A percentile compares a stretch with the other conserved stretches of the same genome.
Conservation (phyloP, 2,329 filamentous ascomycete species). For the Aaosphaeria pasadenensis region DNA sequence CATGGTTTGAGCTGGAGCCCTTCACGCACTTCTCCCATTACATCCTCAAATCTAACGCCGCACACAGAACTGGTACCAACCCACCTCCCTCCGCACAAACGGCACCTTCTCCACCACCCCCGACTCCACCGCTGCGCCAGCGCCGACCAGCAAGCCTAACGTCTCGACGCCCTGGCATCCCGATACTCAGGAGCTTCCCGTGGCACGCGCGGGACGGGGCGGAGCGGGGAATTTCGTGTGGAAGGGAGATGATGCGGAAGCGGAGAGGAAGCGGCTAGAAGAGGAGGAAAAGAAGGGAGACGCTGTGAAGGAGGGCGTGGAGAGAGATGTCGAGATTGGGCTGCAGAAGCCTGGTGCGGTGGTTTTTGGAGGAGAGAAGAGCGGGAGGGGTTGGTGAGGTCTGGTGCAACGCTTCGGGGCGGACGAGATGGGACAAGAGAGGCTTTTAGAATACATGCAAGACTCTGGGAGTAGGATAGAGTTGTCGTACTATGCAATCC, state of each 20-base stretch:
- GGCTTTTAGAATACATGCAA: neutral
- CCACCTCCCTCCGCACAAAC: constrained; percentile 35
- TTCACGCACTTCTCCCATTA: too few species aligned
- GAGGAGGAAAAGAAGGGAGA: constrained; percentile 23
- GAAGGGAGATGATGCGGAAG: constrained; percentile 32
- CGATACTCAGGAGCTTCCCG: constrained; percentile 29
- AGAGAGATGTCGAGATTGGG: constrained; percentile 39
- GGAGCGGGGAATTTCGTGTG: constrained; percentile 49
- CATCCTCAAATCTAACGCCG: too few species aligned
- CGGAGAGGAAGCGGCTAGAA: constrained; percentile 15
- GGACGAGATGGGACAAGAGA: neutral
- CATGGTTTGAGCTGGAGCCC: too few species aligned
- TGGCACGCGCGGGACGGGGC: constrained; percentile 39
- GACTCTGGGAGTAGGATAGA: neutral
- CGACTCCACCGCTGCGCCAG: constrained; percentile 27
- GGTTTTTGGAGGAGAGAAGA: constrained; percentile 34
- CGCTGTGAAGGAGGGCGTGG: constrained; percentile 32
- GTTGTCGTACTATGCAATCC: neutral
- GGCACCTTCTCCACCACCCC: constrained; percentile 35
- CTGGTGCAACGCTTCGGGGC: too few species aligned
- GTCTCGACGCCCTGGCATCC: constrained; percentile 35
- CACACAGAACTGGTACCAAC: constrained; percentile 42
- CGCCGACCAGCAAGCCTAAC: constrained; percentile 19
- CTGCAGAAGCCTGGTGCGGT: constrained; percentile 40
- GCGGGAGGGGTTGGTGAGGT: constrained; percentile 21